Evolutionary conservation across 495 filamentous ascomycete species (phyloP).

Genomic region (Daldinia concentrica): DNA sequence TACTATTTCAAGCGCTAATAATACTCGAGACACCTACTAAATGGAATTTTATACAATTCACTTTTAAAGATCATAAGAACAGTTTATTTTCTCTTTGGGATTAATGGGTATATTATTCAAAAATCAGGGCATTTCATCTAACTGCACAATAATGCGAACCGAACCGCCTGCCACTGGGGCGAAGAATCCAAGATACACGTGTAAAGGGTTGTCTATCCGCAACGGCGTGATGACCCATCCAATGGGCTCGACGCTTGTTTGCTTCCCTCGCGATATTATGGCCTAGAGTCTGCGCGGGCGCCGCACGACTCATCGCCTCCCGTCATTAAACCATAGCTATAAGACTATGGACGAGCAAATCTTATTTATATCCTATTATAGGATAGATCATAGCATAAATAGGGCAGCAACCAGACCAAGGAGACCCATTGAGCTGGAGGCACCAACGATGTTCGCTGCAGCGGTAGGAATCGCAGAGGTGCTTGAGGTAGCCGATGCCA

Average conservation of each 20-base stretch:
- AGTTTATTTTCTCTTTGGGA: slow-evolving; percentile 31
- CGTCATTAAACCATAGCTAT: slow-evolving; percentile 25
- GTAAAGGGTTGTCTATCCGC: slow-evolving; percentile 24
- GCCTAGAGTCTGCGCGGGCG: background rate
- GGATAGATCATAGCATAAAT: slow-evolving; percentile 49
- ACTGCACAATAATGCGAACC: slow-evolving; percentile 38
- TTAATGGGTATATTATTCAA: slow-evolving; percentile 47
- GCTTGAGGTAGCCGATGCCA: slow-evolving; percentile 5
- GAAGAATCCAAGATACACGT: slow-evolving; percentile 37
- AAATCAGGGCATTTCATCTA: slow-evolving; percentile 41
- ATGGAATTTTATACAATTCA: background rate
- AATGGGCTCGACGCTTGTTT: slow-evolving; percentile 17
- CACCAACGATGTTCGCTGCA: slow-evolving; percentile 32
- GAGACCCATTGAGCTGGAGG: slow-evolving; percentile 43
- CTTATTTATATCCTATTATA: background rate
- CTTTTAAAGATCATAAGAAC: background rate
- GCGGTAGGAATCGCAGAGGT: slow-evolving; percentile 15
- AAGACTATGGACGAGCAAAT: slow-evolving; percentile 1
- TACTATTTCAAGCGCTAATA: background rate
- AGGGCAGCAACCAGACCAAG: slow-evolving; percentile 47
- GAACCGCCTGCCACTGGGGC: slow-evolving; percentile 32
- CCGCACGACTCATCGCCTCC: slow-evolving; percentile 18
- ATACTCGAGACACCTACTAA: background rate
- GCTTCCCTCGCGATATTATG: slow-evolving; percentile 17
- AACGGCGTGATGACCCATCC: slow-evolving; percentile 23